phyloP scores from a whole-genome alignment of 768 basidiomycete species.

The Suillus occidentalis region DNA sequence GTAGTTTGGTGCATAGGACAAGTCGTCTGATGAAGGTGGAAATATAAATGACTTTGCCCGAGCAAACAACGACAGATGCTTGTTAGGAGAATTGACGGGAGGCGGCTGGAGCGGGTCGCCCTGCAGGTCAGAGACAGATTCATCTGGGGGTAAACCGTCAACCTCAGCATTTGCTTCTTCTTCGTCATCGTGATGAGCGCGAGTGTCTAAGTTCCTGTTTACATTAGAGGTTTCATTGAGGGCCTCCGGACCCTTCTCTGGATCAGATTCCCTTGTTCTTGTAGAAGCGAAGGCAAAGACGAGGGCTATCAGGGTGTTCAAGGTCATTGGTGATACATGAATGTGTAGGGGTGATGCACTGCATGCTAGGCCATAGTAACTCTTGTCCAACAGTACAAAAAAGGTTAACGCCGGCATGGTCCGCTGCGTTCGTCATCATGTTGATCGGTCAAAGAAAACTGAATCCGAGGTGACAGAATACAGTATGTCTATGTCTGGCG shows the following conservation, averaged over 20 bases:
- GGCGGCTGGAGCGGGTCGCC: not conserved
- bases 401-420: not conserved
- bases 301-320: not conserved
- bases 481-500: too few relatives aligned
- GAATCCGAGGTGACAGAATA: too few relatives aligned
- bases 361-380: not conserved
- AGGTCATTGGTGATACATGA: not conserved
- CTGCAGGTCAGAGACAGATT: not conserved
- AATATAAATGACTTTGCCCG: conserved; percentile 4
- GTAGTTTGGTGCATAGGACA: conserved; percentile 52
- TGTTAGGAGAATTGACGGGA: not conserved
- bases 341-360: not conserved
- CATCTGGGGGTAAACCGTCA: not conserved
- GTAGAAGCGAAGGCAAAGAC: not conserved
- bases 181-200: not conserved
- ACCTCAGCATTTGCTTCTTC: not conserved
- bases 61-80: not conserved
- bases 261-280: not conserved
- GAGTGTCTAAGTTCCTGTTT: not conserved
- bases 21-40: conserved; percentile 26
- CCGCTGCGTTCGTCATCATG: not conserved
- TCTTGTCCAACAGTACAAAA: not conserved
- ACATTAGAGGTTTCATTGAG: conserved; percentile 3
- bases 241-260: conserved; percentile 7
- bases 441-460: not conserved